Evolutionary conservation across 148 eudicot genomes (phyloP).

Genomic region (Heliamphora exappendiculata): DNA sequence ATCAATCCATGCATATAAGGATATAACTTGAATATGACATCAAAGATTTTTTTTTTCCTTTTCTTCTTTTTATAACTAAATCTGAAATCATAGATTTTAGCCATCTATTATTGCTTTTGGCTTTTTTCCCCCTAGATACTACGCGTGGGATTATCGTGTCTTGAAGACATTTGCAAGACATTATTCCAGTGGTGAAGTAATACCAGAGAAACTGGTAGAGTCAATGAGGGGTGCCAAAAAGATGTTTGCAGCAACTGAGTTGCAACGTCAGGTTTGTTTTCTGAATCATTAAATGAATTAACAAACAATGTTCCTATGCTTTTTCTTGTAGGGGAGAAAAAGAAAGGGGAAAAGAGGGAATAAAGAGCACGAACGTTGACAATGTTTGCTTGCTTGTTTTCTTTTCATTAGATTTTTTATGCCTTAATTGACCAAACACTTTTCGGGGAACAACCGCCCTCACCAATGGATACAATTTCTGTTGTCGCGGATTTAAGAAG

Average conservation of each 20-base stretch:
- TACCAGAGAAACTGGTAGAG: constrained; percentile 74
- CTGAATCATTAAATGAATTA: background rate
- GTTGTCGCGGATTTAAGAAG: constrained; percentile 60
- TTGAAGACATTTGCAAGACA: constrained; percentile 81
- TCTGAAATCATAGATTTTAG: background rate
- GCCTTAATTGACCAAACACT: constrained; percentile 78
- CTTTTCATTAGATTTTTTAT: constrained; percentile 60
- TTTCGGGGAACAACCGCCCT: constrained; percentile 50
- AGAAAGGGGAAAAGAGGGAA: background rate
- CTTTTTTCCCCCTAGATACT: constrained; percentile 46
- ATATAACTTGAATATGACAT: background rate
- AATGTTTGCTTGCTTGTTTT: background rate
- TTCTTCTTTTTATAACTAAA: no score
- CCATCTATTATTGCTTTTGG: background rate
- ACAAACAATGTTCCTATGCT: background rate
- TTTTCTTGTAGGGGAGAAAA: background rate
- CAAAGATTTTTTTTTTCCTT: background rate
- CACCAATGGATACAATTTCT: constrained; percentile 49
- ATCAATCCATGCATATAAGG: background rate
- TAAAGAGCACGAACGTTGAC: background rate
- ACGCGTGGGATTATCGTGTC: constrained; percentile 90
- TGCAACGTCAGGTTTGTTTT: constrained; percentile 78
- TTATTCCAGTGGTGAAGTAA: constrained; percentile 79
- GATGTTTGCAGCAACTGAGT: constrained; percentile 91
- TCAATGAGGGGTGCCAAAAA: constrained; percentile 61